These are phyloP conservation scores for Basidiobolus meristosporus DNA, from an alignment of 371 early-diverging fungal species.

Conservation along the genomic window DNA sequence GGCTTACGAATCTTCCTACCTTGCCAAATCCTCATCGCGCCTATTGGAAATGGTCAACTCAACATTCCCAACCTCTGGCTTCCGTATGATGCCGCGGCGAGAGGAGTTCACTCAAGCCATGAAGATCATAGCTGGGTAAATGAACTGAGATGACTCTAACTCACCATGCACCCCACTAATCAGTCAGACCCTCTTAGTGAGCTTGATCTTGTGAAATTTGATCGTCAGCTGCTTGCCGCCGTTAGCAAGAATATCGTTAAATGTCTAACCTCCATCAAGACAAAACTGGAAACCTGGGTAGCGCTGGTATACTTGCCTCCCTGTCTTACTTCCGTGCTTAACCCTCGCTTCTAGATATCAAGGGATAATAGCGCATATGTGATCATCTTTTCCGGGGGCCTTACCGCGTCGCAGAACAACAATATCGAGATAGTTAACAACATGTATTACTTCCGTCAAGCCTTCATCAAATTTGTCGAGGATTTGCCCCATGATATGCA, in stretches of 20 bases:
- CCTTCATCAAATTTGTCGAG: slow-evolving; percentile 25
- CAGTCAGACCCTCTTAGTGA: slow-evolving; percentile 17
- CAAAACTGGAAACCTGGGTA: slow-evolving; percentile 29
- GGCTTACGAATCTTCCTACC: slow-evolving; percentile 47
- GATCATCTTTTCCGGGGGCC: slow-evolving; percentile 9
- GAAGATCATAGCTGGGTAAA: slow-evolving; percentile 28
- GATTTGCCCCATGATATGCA: slow-evolving; percentile 25
- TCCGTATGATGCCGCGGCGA: slow-evolving; percentile 13
- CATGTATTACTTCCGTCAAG: slow-evolving; percentile 28
- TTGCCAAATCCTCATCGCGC: slow-evolving; percentile 33
- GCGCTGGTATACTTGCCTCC: neutral
- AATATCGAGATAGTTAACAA: slow-evolving; percentile 36
- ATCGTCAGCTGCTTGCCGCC: slow-evolving; percentile 18
- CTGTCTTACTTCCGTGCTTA: slow-evolving; percentile 3
- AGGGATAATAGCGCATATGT: slow-evolving; percentile 10
- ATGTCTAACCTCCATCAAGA: slow-evolving; percentile 25
- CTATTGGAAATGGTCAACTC: slow-evolving; percentile 34
- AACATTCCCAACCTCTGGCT: slow-evolving; percentile 22
- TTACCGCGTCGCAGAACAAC: slow-evolving; percentile 15
- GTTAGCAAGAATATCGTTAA: slow-evolving; percentile 30
- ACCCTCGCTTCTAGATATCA: neutral
- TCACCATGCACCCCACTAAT: neutral
- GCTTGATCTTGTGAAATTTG: slow-evolving; percentile 36
- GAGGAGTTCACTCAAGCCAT: slow-evolving; percentile 29
- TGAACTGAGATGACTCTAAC: neutral